Evolutionary conservation across 2,329 filamentous ascomycete species (phyloP), one percentile per base, ranked within the genome.

Genomic region (Fusarium drepaniforme): DNA sequence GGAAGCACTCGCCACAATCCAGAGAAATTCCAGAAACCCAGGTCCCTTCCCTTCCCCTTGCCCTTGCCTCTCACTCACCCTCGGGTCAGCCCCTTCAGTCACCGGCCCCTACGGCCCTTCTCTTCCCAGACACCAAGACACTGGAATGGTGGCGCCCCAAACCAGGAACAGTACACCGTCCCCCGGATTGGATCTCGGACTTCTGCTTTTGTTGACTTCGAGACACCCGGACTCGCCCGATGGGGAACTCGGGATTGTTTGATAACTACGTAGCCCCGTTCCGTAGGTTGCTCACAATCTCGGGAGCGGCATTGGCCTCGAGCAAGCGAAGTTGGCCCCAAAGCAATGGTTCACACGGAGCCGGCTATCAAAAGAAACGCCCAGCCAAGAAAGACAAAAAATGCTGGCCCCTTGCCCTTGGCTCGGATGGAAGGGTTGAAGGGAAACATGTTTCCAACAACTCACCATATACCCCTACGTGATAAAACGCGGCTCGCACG

Each of bases 381-480:
- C 46, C 56, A 44, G 33, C 42, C n/a, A 46, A 66, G 44, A 64
- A 30, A 49, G 37, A 64, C 21, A 60, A 60, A 57, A 38, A 62
- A 62, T 58, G 63, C 49, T 61, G 37, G 44, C 51, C 66, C 59
- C 72, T 62, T 62, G 61, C 66, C 59, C 72, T 62, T 62, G 61
- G 64, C 13, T 69, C 74, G 73, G 74, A 58, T 75, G 60, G 73
- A 75, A 74, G 73, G 73, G 73, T 74, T 75, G 73, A 75, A 76
- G 66, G 37, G 16, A 58, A 51, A 37, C 53, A 56, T 56, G 28
- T 63, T 58, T 76, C 71, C 70, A 75, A 75, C 71, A 74, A 68
- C 61, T 72, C 60, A 65, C 67, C 46, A 21, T 62, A 58, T 62
- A 58, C 70, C 59, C 60, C 57, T 64, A 68, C 57, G 49, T 70